Conservation (phyloP, 2,329 filamentous ascomycete genomes). For the Phialophora macrospora region DNA sequence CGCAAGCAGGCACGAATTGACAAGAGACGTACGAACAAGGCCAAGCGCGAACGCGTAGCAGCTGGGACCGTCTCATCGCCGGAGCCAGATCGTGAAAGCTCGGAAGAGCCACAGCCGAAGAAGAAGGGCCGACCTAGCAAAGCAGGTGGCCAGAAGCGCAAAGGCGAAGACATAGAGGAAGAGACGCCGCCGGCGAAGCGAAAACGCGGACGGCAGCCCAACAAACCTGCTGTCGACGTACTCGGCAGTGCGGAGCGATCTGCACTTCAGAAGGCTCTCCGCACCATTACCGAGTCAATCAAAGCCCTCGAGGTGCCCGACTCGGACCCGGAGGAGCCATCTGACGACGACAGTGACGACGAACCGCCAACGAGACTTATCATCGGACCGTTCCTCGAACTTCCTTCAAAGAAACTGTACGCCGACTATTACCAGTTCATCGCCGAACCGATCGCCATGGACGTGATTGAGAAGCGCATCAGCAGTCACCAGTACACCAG, state of each 20-base stretch:
- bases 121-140: conserved; percentile 74
- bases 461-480: conserved; percentile 91
- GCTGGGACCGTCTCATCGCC: conserved; percentile 71
- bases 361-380: conserved; percentile 72
- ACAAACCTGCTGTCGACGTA: conserved; percentile 67
- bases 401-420: conserved; percentile 86
- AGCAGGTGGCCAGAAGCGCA: conserved; percentile 80
- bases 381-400: conserved; percentile 90
- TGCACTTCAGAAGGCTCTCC: conserved; percentile 78
- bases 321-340: conserved; percentile 59
- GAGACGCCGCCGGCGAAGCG: conserved; percentile 79
- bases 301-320: conserved; percentile 81
- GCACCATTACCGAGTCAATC: conserved; percentile 75
- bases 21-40: conserved; percentile 75
- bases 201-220: conserved; percentile 72
- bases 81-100: conserved; percentile 76
- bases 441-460: conserved; percentile 91
- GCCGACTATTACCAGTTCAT: conserved; percentile 97
- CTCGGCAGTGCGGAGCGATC: conserved; percentile 72
- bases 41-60: conserved; percentile 60
- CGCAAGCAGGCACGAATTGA: conserved; percentile 86
- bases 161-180: conserved; percentile 75
- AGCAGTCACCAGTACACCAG: conserved; percentile 92
- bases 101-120: conserved; percentile 66
- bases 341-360: conserved; percentile 57